Conservation (phyloP, 139 green algal species). For the Zygnema cylindricum region DNA sequence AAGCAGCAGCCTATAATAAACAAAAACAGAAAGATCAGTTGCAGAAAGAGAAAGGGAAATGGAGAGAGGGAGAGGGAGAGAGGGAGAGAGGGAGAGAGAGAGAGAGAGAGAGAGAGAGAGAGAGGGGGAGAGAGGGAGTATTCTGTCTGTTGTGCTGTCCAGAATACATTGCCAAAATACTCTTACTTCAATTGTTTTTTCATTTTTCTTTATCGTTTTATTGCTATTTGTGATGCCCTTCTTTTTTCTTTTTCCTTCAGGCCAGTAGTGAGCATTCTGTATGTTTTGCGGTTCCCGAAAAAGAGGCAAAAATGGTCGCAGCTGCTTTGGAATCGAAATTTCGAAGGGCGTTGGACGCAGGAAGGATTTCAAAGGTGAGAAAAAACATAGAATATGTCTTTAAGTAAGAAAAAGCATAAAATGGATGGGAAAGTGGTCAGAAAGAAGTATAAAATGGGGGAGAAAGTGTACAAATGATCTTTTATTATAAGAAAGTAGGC, state of each 20-base stretch:
- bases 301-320: slow-evolving; percentile 32
- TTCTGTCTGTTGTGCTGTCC: background rate
- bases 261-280: slow-evolving; percentile 94
- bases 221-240: no score
- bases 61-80: no score
- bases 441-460: background rate
- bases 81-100: no score
- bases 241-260: no score
- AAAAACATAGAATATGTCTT: background rate
- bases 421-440: background rate
- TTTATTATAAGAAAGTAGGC: no score
- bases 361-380: slow-evolving; percentile 79
- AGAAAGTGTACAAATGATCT: background rate
- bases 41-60: no score
- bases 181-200: no score
- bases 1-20: background rate
- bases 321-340: slow-evolving; percentile 70
- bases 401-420: background rate
- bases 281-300: slow-evolving; percentile 86
- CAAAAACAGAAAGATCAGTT: no score
- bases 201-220: no score
- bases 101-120: no score
- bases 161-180: background rate
- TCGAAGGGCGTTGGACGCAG: slow-evolving; percentile 71
- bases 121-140: no score